Evolutionary conservation across 2,329 filamentous ascomycete genomes (phyloP), one percentile per base, ranked within the genome.

Genomic region (Penicillium crustosum): DNA sequence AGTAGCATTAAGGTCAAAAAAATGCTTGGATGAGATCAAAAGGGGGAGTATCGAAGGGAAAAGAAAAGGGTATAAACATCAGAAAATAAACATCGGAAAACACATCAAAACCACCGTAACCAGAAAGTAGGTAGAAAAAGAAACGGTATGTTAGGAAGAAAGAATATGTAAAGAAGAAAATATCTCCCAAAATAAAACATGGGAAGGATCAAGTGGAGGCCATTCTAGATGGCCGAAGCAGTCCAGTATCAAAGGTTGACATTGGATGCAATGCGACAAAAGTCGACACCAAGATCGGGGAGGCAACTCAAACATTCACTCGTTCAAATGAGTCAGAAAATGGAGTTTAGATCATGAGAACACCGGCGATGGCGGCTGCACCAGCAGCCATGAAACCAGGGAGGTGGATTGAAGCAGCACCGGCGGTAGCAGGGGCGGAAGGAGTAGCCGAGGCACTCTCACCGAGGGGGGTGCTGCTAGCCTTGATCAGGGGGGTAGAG

Each of bases 301-400:
- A 9, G 21, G 19, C n/a, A 33, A 19, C 49, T 52, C 41, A 27
- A 12, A 36, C 25, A 44, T 35, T 29, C 4, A 41, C 57, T 45
- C 42, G 17, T 27, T 33, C 17, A 36, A 36, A 33, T n/a, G 29
- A 42, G 6, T 21, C 29, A 33, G 31, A 6, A 33, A 13, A 42
- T 42, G 19, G 15, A 10, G 36, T 49, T 65, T 72, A 77, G 42
- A 75, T 62, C 60, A 76, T 53, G n/a, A 70, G 54, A 29, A 73
- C 49, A 23, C 72, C 72, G n/a, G 68, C 70, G 42, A 70, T 61
- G 44, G 68, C 72, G 38, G 70, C 49, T 3, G 62, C 71, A 61
- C 70, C 73, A 8, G 67, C 72, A 33, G 65, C 67, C 57, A 74
- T 51, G 27, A 61, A 66, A 27, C 68, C 67, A 13, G 70, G 61